These are phyloP conservation scores for Trichosporon inkin DNA, from an alignment of 1,284 basidiomycete species.

Conservation along the genomic window DNA sequence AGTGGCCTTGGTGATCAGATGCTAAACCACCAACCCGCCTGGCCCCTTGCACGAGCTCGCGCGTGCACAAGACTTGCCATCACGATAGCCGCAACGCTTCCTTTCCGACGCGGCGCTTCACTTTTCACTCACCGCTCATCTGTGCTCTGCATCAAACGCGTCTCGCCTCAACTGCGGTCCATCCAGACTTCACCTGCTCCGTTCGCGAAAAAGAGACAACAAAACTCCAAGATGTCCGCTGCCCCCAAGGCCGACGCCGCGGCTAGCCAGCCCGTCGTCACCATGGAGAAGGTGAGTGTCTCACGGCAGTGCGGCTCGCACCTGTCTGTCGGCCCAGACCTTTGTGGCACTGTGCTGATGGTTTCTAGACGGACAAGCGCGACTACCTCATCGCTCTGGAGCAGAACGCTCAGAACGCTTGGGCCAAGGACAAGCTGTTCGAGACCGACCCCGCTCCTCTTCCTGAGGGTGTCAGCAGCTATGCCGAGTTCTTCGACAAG, in stretches of 20 bases:
- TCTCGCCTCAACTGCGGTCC: not conserved
- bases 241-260: slow-evolving; percentile 30
- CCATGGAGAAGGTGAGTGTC: slow-evolving; percentile 46
- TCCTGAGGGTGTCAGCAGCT: slow-evolving; percentile 62
- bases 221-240: slow-evolving; percentile 6
- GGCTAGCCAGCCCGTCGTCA: slow-evolving; percentile 36
- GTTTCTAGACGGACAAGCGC: slow-evolving; percentile 76
- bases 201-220: slow-evolving; percentile 6
- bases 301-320: not conserved
- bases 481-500: slow-evolving; percentile 52
- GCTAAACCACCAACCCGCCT: not conserved
- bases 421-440: slow-evolving; percentile 63
- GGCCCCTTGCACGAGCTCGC: slow-evolving; percentile 4
- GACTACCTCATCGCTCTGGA: slow-evolving; percentile 81
- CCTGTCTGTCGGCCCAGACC: not conserved
- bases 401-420: slow-evolving; percentile 73
- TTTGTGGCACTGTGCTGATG: slow-evolving; percentile 18
- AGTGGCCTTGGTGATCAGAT: slow-evolving; percentile 1
- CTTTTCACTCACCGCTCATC: not conserved
- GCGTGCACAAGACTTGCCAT: slow-evolving; percentile 6
- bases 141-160: not conserved
- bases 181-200: not conserved
- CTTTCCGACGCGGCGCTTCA: not conserved
- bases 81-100: slow-evolving; percentile 4
- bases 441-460: slow-evolving; percentile 74